phyloP scores from a whole-genome alignment of 1,139 yeast species.

The Schwanniomyces etchellsii region DNA sequence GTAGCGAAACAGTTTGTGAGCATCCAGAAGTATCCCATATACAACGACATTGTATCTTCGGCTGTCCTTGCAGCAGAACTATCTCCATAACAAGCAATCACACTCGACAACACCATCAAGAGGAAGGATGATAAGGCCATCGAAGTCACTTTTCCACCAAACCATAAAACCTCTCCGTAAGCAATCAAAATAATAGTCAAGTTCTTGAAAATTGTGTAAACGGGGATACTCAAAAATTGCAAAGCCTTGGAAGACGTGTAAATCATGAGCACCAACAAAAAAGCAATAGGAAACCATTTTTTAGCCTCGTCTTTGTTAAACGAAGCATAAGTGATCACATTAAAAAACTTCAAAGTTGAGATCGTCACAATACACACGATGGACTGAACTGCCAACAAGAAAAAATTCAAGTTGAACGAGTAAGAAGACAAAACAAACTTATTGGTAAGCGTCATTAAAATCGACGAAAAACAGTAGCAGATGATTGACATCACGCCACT shows the following conservation, averaged over 20 bases:
- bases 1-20: constrained; percentile 86
- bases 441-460: constrained; percentile 96
- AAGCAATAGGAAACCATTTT: constrained; percentile 92
- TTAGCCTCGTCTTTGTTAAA: constrained; percentile 84
- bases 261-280: constrained; percentile 85
- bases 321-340: constrained; percentile 79
- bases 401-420: constrained; percentile 84
- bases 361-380: constrained; percentile 76
- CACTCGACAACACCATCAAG: constrained; percentile 88
- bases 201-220: constrained; percentile 95
- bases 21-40: constrained; percentile 96
- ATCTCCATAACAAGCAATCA: constrained; percentile 94
- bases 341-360: constrained; percentile 62
- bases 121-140: constrained; percentile 86
- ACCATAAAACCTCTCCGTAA: constrained; percentile 96
- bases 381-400: constrained; percentile 77
- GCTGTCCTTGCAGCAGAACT: constrained; percentile 33
- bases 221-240: constrained; percentile 87
- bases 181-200: constrained; percentile 95
- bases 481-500: constrained; percentile 83
- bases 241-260: constrained; percentile 95
- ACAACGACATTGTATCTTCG: constrained; percentile 42
- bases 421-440: constrained; percentile 85
- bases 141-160: constrained; percentile 86
- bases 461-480: constrained; percentile 87